These are phyloP conservation scores for Dysphania ambrosioides DNA, from an alignment of 148 eudicot genomes.

Conservation along the genomic window DNA sequence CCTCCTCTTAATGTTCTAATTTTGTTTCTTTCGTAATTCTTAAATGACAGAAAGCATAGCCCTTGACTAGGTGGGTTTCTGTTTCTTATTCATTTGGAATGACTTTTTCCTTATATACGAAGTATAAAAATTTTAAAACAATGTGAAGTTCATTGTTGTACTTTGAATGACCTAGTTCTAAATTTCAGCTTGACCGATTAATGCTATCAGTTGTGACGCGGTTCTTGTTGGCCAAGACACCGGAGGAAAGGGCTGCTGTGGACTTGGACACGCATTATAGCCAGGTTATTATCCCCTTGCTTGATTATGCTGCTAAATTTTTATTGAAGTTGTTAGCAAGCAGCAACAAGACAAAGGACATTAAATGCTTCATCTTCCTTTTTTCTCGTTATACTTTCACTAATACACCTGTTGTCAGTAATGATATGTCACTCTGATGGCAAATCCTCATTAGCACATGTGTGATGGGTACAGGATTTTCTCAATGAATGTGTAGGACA, in stretches of 20 bases:
- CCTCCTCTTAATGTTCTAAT: not conserved
- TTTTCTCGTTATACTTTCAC: not conserved
- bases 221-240: conserved; percentile 83
- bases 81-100: not conserved
- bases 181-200: conserved; percentile 64
- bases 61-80: not conserved
- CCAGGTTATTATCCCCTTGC: conserved; percentile 42
- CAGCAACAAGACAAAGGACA: not conserved
- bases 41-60: not conserved
- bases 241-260: conserved; percentile 94
- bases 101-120: not conserved
- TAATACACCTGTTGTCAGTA: not conserved
- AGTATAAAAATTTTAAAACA: not conserved
- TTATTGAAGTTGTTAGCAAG: not conserved
- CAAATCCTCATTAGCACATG: conserved; percentile 7
- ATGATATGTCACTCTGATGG: not conserved
- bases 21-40: not conserved
- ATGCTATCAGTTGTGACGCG: conserved; percentile 75
- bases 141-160: not conserved
- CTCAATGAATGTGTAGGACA: conserved; percentile 73
- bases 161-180: not conserved
- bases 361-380: not conserved
- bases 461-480: conserved; percentile 61
- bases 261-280: conserved; percentile 96
- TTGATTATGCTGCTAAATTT: conserved; percentile 17